Evolutionary conservation across 331 rosid genomes (phyloP), one percentile per base, ranked within the genome.

Genomic region (Rhamnella rubrinervis): DNA sequence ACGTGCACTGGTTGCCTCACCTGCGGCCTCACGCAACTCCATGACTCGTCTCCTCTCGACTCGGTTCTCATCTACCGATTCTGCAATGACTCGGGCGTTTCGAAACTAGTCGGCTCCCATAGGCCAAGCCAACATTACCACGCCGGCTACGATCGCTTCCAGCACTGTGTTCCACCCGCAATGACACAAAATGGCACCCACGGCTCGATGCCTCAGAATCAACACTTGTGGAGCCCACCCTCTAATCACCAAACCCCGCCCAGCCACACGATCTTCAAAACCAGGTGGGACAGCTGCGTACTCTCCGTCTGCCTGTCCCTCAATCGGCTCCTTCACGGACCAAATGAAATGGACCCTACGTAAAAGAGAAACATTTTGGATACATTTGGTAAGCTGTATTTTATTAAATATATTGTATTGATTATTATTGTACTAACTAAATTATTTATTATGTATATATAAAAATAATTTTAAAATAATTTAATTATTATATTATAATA

Each of bases 151-250:
- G 0, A 20, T 1, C 16, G 20, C 47, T 53, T 67, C 61, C 0
- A 66, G 50, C 15, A 52, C 19, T 4, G 71, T 51, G 51, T 66
- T 66, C 71, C 68, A 64, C 21, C 68, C 56, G 14, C 56, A 64
- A 6, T 57, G 38, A 57, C 25, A 44, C 55, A 63, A 20, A 21
- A 40, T 10, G 10, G 31, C 35, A 0, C 55, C 44, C 56, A 69
- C 28, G 2, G 56, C 71, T 6, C 40, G 62, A 4, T 70, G 66
- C 1, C 23, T 39, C 59, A 70, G 17, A 1, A 69, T 58, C 20
- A 44, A 16, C 59, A 65, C 66, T 18, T 73, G 71, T 11, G 77
- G 77, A 1, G 61, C 77, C 77, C 71, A 73, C 9, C 73, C 73
- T 26, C 35, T 57, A 5, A 74, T 59, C 31, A 74, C 28, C 7